These are phyloP conservation scores for Fusarium papillatum DNA, from an alignment of 2,329 filamentous ascomycete species.

Conservation along the genomic window DNA sequence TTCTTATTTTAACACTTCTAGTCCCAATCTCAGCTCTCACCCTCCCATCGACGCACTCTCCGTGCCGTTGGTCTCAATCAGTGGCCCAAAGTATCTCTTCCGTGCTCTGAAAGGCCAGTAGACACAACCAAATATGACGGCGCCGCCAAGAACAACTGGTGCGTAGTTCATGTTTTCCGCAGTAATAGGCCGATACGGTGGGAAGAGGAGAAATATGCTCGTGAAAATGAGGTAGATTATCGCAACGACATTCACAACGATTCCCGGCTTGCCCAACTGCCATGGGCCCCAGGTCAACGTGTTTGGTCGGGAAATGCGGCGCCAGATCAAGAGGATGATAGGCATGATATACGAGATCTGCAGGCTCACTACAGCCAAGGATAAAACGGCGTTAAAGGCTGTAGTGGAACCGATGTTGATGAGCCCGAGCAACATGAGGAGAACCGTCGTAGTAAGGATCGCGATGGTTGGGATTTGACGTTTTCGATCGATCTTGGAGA, in stretches of 20 bases:
- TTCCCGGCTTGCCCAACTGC: background rate
- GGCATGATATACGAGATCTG: constrained; percentile 11
- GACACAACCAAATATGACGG: background rate
- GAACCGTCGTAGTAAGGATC: background rate
- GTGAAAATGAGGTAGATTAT: background rate
- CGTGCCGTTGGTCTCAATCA: background rate
- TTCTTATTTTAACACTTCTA: background rate
- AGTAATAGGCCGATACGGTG: constrained; percentile 2
- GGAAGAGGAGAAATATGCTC: constrained; percentile 6
- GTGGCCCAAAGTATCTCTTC: background rate
- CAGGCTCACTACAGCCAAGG: constrained; percentile 7
- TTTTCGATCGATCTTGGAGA: background rate
- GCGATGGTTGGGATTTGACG: constrained; percentile 6
- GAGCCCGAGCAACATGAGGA: constrained; percentile 8
- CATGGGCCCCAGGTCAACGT: constrained; percentile 6
- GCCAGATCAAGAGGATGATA: background rate
- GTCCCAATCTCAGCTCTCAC: background rate
- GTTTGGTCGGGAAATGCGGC: background rate
- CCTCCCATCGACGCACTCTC: background rate
- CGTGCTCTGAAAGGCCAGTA: background rate
- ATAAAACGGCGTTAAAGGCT: constrained; percentile 16
- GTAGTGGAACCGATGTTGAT: constrained; percentile 19
- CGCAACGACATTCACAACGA: constrained; percentile 1
- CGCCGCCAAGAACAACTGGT: background rate
- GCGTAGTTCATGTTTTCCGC: constrained; percentile 20